Base-by-base conservation (phyloP, 192 early-diverging fungal genomes). In the Borealophlyctis nickersoniae region DNA sequence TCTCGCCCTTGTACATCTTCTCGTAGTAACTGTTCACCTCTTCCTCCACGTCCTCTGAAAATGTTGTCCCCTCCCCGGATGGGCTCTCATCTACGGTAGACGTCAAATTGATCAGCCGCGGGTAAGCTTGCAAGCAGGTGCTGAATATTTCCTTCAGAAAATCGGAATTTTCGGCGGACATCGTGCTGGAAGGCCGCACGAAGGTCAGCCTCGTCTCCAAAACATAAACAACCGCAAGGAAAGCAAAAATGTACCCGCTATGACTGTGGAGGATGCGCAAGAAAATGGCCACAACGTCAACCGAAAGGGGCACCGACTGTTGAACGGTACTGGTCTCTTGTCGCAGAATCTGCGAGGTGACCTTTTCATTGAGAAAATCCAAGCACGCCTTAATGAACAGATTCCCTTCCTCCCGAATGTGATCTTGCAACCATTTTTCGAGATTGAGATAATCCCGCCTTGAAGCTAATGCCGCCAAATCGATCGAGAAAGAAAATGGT, bases 371-470 rank as follows among this genome's bases (percentile, higher is more conserved):
- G 33, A 94, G 68, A 64, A 88, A 92, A 24, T 92, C 88, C 50
- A 94, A 70, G 66, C 90, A 91, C 0, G 86, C 83, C 19, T 74
- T 73, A 36, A 86, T 55, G 75, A 94, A 94, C 11, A 67, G 30
- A 36, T 86, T 83, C n/a, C 85, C 79, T 34, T 85, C 77, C 4
- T 84, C 77, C 4, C 65, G 53, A 11, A 92, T 79, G 29, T 86
- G 86, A 49, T 90, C 90, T 58, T 79, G 82, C 7, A 94, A 68
- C 91, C 91, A 94, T 68, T 91, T 92, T 62, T 92, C 92, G 1
- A 94, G 64, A 57, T 90, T 92, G 2, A 94, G 66, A 52, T 85
- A 89, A 59, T 92, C 88, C 27, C 89, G 73, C 4, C 90, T 77
- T 1, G 87, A 87, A 2, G 92, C 91, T 13, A 94, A 72, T 0